Evolutionary conservation across 352 stramenopile genomes (phyloP), one percentile per base, ranked within the genome.

Genomic region (Phytophthora brassicae): DNA sequence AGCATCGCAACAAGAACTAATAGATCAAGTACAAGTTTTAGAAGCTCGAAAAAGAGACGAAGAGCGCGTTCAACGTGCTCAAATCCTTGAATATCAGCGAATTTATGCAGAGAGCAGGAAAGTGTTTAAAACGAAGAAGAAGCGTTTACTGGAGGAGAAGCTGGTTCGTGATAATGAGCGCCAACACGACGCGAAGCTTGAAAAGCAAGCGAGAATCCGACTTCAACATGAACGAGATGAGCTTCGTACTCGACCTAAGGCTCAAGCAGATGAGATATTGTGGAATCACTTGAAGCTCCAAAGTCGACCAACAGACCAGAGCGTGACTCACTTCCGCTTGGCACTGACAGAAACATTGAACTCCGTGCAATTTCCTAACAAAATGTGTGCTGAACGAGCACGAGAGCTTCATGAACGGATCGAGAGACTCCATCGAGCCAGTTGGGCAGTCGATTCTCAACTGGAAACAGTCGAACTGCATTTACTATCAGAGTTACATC

Each of bases 381-480:
- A 64, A 44, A 65, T 72, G 47, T 65, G 59, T 20, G 41, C 39
- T 28, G 64, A 72, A 49, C 57, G 69, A 16, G 43, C 66, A 22
- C 51, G 31, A 28, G 56, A 70, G 42, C 36, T 83, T 1, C 56
- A 68, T 6, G 26, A 77, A 26, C 74, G 74, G 3, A 53, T 75
- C 13, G 23, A 75, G 14, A 31, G 17, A 2, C 28, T 79, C 4
- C 61, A 69, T 14, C 36, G 11, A 6, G 38, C 54, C 0, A 68
- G 51, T 22, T 55, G 62, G 49, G 35, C 19, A 0, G 24, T 81
- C 4, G 74, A 79, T 20, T 49, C 45, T 0, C 65, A 74, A 38
- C 35, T 83, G 8, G 72, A 83, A 59, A 24, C 33, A 24, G 62
- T 79, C 2, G 72, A 83, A 29, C 41, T 83, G 17, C 55, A 39